Evolutionary conservation across 805 yeast species (phyloP), one percentile per base, ranked within the genome.

Genomic region (Candida nemodendra): DNA sequence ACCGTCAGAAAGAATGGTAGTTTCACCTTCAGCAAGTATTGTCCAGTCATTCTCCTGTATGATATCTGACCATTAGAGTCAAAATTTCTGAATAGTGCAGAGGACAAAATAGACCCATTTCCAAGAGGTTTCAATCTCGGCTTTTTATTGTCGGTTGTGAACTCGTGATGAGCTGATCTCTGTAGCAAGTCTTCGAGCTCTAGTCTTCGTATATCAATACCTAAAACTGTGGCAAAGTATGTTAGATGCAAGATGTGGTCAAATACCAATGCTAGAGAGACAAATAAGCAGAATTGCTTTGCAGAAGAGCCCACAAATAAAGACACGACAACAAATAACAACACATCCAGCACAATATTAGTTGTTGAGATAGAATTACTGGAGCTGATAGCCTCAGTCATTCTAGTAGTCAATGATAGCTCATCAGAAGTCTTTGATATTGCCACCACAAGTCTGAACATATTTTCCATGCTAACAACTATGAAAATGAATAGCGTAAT

Each of bases 221-320:
- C 70, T 21, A 85, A 62, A 1, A 84, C 76, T 0, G 88, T 78
- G 1, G 79, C 65, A 41, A 84, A 74, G 56, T 69, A 85, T 1
- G 90, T 75, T 33, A 78, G 53, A 47, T 81, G 87, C 26, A 86
- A 61, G 4, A 72, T 39, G 52, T 78, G 83, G 45, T 83, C 86
- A 27, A 81, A 58, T 1, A 76, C 19, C n/a, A 84, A 48, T 0
- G 81, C 71, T 19, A 72, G 35, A 1, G 70, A 48, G 1, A 75
- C 59, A 50, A 77, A 78, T 9, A 69, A 45, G 37, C 78, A 71
- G 30, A 68, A 67, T 35, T 69, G 65, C 33, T 59, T 56, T 5
- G 70, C 62, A 14, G 53, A 26, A 19, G 34, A 33, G 25, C 58
- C 48, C 7, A 65, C 56, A 39, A 58, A 51, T 2, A 65, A 60